Evolutionary conservation across 2,329 filamentous ascomycete genomes (phyloP), one percentile per base, ranked within the genome.

Genomic region (Sclerotinia trifoliorum): DNA sequence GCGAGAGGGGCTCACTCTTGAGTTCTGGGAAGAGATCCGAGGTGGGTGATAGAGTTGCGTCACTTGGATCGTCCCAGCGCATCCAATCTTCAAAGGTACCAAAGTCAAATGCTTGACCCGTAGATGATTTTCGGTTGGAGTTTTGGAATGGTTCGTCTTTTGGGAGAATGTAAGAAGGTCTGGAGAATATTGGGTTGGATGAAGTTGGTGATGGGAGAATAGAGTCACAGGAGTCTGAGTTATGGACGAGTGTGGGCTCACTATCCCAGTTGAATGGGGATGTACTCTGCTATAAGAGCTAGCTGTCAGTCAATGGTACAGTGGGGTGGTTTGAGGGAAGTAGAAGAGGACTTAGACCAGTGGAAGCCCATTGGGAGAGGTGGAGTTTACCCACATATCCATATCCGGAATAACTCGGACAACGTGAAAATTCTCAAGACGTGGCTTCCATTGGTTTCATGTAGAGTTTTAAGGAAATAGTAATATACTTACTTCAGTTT

Each of bases 1-100:
- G 74, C 11, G 74, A 75, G 13, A 69, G 48, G 21, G 74, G 72
- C 66, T 76, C 74, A 57, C 71, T 35, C 54, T 75, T 75, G 54
- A 76, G 68, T 24, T 74, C 73, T 3, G 75, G 74, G 66, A 75
- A 76, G 70, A 73, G 73, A 46, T 74, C 71, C 6, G 72, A 71
- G 4, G 71, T 70, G 29, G 74, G 74, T n/a, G 75, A 75, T 15
- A 74, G 67, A 19, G 73, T 72, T 32, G 72, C 70, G 66, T 74
- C 74, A 26, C 49, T 69, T 49, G 73, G 71, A 39, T 76, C 74
- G 73, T 77, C 75, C 75, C 75, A 77, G 51, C 70, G 71, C 72
- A 76, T 75, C 74, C 74, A 77, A 66, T 75, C 74, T 48, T 77
- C 75, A 26, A 74, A 77, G 6, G 74, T 71, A 19, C 73, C 73